Evolutionary conservation across 2,329 filamentous ascomycete genomes (phyloP), one percentile per base, ranked within the genome.

Genomic region (Cercospora canescens): DNA sequence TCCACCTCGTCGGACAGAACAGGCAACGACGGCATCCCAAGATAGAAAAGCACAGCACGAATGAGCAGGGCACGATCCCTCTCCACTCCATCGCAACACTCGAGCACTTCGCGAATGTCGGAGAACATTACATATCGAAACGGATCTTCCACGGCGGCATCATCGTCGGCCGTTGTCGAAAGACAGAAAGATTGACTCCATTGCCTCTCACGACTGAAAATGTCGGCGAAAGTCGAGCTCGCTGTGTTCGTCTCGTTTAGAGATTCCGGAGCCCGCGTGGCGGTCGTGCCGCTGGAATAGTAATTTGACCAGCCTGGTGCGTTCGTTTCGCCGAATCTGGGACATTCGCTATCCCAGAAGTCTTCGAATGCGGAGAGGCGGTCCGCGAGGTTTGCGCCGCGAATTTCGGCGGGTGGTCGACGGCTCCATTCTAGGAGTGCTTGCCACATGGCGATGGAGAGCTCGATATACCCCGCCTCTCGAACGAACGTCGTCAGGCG

Each of bases 271-370:
- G 24, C 30, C 6, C 50, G 50, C 30, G 18, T 21, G 3, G 24
- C 5, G 4, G 12, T 32, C n/a, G 39, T 24, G 9, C 9, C 37
- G 16, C 34, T 37, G 11, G 34, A 21, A 24, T 60, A 30, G 21
- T 52, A 88, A n/a, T 80, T 73, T 1, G 73, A 76, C 93, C 93
- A 97, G 0, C 93, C 93, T 67, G 84, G 82, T 2, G 92, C 89
- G 1, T 82, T 83, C 0, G 79, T 74, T 71, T 98, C 94, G 9
- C 94, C 94, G 62, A 97, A 85, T 6, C 94, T 87, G 0, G 91
- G 82, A 0, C 88, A 84, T 74, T 97, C 94, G 64, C 88, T 91
- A 66, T 97, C 93, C 95, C 95, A 98, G 69, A 95, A 97, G 2
- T 89, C 84, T 56, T 86, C 81, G 67, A 97, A 91, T 0, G 73